Base-by-base conservation (phyloP, 2,329 filamentous ascomycete genomes). In the Aphanocladium album region DNA sequence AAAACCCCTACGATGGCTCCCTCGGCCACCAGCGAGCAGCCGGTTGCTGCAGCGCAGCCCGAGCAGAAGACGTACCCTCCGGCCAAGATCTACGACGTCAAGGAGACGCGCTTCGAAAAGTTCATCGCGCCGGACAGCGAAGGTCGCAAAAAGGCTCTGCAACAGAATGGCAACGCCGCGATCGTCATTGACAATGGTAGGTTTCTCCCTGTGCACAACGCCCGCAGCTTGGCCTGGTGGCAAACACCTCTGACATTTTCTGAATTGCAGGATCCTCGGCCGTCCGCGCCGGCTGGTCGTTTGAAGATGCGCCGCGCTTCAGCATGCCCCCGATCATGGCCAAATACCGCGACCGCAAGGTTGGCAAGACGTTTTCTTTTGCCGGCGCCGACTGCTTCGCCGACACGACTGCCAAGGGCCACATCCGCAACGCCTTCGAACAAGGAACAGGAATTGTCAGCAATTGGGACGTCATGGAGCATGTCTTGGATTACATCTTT, bases 181-280 rank as follows among this genome's bases (percentile, higher is more conserved):
- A 97, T 99, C 70, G 90, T 99, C 64, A 98, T 99, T 71, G 95
- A 99, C 78, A 97, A 97, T 89, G 95, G 93, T 96, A 77, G 30
- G 43, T 53, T n/a, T 27, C 14, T 17, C 6, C 46, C 14, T 27
- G 49, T 27, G 49, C 57, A 49, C 57, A 21, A 45, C 39, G 17
- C 25, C 46, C 37, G n/a, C n/a, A 14, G 8, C 14, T 30, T 27
- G 2, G 17, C n/a, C n/a, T n/a, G 19, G 2, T 2, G 35, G 56
- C 56, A 51, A 57, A 51, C 56, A 43, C 27, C 27, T 53, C 30
- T 57, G 25, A 35, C 56, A 54, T 33, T 30, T 17, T 33, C 27
- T 57, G 41, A n/a, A n/a, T 19, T 35, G 19, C 54, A 96, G 93
- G 95, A 66, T 95, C 93, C 25, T 96, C 90, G 57, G 81, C 88